Base-by-base conservation (phyloP, 2,329 filamentous ascomycete genomes). In the Xylariaceae sp. region DNA sequence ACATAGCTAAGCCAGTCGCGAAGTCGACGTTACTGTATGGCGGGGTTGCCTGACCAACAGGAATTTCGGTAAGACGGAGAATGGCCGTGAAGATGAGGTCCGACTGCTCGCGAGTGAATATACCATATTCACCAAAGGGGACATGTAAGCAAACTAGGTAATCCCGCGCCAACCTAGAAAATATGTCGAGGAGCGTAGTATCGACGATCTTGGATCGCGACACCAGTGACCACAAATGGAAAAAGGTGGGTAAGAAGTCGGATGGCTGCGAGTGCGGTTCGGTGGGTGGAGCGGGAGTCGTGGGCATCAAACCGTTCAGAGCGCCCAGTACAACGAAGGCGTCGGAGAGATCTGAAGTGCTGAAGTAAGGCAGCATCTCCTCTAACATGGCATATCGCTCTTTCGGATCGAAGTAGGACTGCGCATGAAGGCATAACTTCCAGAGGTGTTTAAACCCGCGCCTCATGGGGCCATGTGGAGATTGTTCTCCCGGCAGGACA, bases 191-290 rank as follows among this genome's bases (percentile, higher is more conserved):
- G 69, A 96, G 92, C 63, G 88, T 88, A 59, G 89, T 84, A 73
- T 99, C 94, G 62, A 94, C 88, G 2, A 86, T 82, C 73, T 90
- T 94, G 0, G 93, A 97, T 55, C 95, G 83, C 67, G 91, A 94
- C 65, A 97, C 86, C 48, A 97, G 80, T 1, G 92, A 94, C 94
- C 94, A 99, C 1, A 97, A 77, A 73, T 99, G 94, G 78, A 99
- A 99, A 67, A 96, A 88, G 0, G 93, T 96, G 2, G 94, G 94
- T 42, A 97, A 78, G 69, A 95, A 93, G 70, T 93, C 87, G 65
- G 92, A 88, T 0, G 94, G 93, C 66, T 92, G 87, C n/a, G 96
- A 84, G 66, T 92, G 85, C 37, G 81, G 79, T 67, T 88, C 84
- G 35, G 85, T 85, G 30, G 85, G 81, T 3, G 91, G 88, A 2